Evolutionary conservation across 352 stramenopile genomes (phyloP).

Genomic region (Phytophthora syringae): DNA sequence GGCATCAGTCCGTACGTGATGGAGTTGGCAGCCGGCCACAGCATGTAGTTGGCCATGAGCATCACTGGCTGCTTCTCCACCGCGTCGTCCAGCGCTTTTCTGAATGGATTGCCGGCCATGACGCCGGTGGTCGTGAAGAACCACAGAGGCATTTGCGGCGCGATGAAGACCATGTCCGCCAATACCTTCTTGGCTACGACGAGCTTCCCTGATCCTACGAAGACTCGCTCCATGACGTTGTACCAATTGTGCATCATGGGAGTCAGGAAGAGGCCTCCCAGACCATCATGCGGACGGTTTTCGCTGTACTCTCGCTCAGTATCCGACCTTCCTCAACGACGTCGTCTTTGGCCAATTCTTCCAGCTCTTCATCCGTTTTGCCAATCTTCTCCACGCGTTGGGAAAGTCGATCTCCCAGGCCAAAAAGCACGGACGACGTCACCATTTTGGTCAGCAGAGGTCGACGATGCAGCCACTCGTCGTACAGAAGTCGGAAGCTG

Average conservation of each 20-base stretch:
- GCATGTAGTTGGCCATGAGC: slow-evolving; percentile 47
- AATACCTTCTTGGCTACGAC: slow-evolving; percentile 44
- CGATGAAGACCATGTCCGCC: slow-evolving; percentile 47
- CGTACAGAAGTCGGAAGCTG: slow-evolving; percentile 51
- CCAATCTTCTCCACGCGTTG: slow-evolving; percentile 37
- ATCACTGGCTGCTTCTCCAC: slow-evolving; percentile 42
- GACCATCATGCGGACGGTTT: slow-evolving; percentile 78
- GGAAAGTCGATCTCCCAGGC: slow-evolving; percentile 52
- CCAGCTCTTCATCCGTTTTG: slow-evolving; percentile 25
- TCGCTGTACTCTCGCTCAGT: slow-evolving; percentile 18
- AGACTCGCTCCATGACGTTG: slow-evolving; percentile 66
- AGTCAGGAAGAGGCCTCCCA: slow-evolving; percentile 86
- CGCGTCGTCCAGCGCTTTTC: slow-evolving; percentile 39
- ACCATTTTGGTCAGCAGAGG: slow-evolving; percentile 65
- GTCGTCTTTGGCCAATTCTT: slow-evolving; percentile 12
- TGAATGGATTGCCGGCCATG: slow-evolving; percentile 34
- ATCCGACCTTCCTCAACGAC: slow-evolving; percentile 17
- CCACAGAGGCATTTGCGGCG: slow-evolving; percentile 26
- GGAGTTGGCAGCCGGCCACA: slow-evolving; percentile 44
- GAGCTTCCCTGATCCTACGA: slow-evolving; percentile 24
- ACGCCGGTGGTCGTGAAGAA: slow-evolving; percentile 43
- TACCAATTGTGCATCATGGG: slow-evolving; percentile 91
- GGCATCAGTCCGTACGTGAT: slow-evolving; percentile 43
- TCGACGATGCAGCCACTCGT: slow-evolving; percentile 45
- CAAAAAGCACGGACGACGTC: slow-evolving; percentile 57